These are phyloP conservation scores for Flaveria linearis DNA, from an alignment of 129 eudicot genomes.

Conservation along the genomic window DNA sequence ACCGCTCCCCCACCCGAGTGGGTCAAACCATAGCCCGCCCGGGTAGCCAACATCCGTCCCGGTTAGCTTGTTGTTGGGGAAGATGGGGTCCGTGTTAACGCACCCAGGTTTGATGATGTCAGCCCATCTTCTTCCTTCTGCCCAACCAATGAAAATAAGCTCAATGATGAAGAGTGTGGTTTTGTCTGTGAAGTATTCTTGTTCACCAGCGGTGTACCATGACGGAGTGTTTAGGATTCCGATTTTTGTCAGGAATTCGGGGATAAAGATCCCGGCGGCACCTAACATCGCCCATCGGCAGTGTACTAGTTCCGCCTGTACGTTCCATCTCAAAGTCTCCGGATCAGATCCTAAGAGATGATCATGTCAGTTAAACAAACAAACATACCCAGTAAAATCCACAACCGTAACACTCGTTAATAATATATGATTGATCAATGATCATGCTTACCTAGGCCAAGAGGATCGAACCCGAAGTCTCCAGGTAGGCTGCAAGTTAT, in stretches of 20 bases:
- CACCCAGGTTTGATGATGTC: conserved; percentile 91
- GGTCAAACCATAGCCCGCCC: conserved; percentile 98
- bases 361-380: neutral
- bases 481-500: conserved; percentile 71
- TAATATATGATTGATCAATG: neutral
- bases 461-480: conserved; percentile 93
- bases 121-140: conserved; percentile 99
- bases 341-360: conserved; percentile 79
- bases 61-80: conserved; percentile 98
- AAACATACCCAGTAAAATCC: no score
- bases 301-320: conserved; percentile 92
- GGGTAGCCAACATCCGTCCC: conserved; percentile 99
- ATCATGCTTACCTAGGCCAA: conserved; percentile 66
- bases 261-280: conserved; percentile 98
- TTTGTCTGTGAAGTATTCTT: conserved; percentile 91
- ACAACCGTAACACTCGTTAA: neutral
- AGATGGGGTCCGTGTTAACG: conserved; percentile 98
- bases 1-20: conserved; percentile 84
- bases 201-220: conserved; percentile 99
- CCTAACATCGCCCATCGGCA: conserved; percentile 99
- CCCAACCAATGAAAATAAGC: conserved; percentile 91
- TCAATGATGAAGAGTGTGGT: conserved; percentile 84
- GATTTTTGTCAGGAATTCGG: conserved; percentile 88
- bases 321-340: conserved; percentile 85
- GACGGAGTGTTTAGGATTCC: conserved; percentile 98